phyloP scores from a whole-genome alignment of 169 alveolate genomes.

The Plasmodium blacklocki region DNA sequence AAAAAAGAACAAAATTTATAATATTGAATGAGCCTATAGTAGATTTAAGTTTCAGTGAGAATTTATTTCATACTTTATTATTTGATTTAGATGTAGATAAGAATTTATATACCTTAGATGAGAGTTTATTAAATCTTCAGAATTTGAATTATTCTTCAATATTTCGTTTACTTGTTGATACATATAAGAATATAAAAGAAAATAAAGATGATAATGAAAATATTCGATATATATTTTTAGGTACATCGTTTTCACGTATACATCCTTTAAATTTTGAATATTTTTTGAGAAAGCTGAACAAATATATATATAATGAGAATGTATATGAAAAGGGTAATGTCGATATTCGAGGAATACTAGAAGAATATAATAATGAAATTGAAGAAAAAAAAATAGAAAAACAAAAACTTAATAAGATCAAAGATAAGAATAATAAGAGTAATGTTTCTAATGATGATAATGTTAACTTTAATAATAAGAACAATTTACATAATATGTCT shows the following conservation, averaged over 20 bases:
- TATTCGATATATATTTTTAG: slow-evolving; percentile 47
- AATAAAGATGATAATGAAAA: slow-evolving; percentile 5
- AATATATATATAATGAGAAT: slow-evolving; percentile 47
- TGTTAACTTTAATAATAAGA: neutral
- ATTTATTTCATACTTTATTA: slow-evolving; percentile 31
- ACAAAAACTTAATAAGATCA: neutral
- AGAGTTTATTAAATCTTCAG: slow-evolving; percentile 16
- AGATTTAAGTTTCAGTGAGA: slow-evolving; percentile 26
- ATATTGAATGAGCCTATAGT: slow-evolving; percentile 65
- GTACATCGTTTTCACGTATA: slow-evolving; percentile 21
- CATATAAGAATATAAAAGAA: slow-evolving; percentile 20
- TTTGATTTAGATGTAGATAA: slow-evolving; percentile 60
- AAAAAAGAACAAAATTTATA: slow-evolving; percentile 31
- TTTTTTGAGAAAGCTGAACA: slow-evolving; percentile 29
- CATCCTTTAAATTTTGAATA: slow-evolving; percentile 63
- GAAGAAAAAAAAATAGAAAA: slow-evolving; percentile 7
- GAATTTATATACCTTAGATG: slow-evolving; percentile 51
- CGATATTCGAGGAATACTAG: slow-evolving; percentile 26
- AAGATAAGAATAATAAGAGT: neutral
- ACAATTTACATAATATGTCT: too few relatives aligned
- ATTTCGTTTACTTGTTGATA: slow-evolving; percentile 24
- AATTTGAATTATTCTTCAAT: slow-evolving; percentile 26
- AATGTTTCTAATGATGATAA: too few relatives aligned
- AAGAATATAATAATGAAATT: slow-evolving; percentile 40
- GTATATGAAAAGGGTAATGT: slow-evolving; percentile 40